Conservation (phyloP, 139 green algal genomes). For the Picochlorum sp. region DNA sequence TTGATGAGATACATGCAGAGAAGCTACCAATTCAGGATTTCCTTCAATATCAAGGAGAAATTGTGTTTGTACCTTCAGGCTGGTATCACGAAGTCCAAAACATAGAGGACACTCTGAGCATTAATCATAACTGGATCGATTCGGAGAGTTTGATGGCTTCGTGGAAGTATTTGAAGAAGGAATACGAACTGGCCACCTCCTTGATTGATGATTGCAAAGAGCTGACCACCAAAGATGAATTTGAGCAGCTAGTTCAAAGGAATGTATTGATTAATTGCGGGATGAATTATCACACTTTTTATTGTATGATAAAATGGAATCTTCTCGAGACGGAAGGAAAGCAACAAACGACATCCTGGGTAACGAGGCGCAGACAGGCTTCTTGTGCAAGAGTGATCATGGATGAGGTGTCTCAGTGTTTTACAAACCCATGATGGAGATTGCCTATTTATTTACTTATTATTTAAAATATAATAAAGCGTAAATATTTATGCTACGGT, state of each 20-base stretch:
- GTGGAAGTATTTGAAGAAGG: slow-evolving; percentile 31
- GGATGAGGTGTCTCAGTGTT: too few species aligned
- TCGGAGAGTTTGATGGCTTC: slow-evolving; percentile 44
- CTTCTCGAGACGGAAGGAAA: neutral
- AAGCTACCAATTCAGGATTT: slow-evolving; percentile 22
- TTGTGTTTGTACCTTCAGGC: slow-evolving; percentile 83
- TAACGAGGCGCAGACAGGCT: neutral
- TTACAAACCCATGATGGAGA: too few species aligned
- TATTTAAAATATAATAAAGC: too few species aligned
- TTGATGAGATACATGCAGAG: slow-evolving; percentile 3
- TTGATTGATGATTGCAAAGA: slow-evolving; percentile 56
- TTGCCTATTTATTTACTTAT: too few species aligned
- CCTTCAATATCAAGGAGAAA: slow-evolving; percentile 56
- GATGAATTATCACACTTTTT: slow-evolving; percentile 24
- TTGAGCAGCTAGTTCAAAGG: slow-evolving; percentile 57
- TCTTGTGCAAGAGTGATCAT: too few species aligned
- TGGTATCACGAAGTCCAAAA: slow-evolving; percentile 82
- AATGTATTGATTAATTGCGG: slow-evolving; percentile 48
- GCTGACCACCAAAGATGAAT: slow-evolving; percentile 31
- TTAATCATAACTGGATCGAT: slow-evolving; percentile 86
- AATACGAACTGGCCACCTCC: slow-evolving; percentile 28
- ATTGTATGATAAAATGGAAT: neutral
- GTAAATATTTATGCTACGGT: too few species aligned
- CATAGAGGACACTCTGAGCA: slow-evolving; percentile 51
- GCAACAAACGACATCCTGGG: neutral